Conservation (phyloP, 148 eudicot species). For the Rheum nobile region DNA sequence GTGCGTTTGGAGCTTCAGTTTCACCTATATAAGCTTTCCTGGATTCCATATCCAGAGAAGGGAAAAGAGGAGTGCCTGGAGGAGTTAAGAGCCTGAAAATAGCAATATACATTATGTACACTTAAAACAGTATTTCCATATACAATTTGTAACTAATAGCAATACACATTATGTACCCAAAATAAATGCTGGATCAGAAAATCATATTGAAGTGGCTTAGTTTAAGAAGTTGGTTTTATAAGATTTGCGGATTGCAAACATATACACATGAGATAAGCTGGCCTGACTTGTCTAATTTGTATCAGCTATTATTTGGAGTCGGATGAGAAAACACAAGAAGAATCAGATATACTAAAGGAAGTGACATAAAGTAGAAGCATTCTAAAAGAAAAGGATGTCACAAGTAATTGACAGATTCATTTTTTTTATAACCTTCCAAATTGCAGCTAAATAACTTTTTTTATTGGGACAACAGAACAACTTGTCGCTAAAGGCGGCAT, state of each 20-base stretch:
- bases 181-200: background rate
- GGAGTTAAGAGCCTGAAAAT: conserved; percentile 75
- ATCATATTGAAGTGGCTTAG: background rate
- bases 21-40: conserved; percentile 34
- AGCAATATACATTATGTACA: conserved; percentile 8
- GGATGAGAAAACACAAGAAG: background rate
- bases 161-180: background rate
- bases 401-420: background rate
- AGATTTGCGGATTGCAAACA: background rate
- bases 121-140: background rate
- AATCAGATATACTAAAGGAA: background rate
- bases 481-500: background rate
- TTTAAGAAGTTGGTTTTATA: background rate
- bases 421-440: background rate
- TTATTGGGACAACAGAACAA: background rate
- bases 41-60: conserved; percentile 52
- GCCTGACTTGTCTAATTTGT: background rate
- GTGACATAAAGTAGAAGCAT: background rate
- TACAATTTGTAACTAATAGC: background rate
- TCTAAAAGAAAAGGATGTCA: background rate
- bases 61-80: conserved; percentile 63
- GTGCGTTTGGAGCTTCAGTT: conserved; percentile 43
- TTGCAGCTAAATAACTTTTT: background rate
- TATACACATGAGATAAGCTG: background rate
- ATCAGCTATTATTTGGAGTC: background rate